These are phyloP conservation scores for Plasmodium vivax DNA, from an alignment of 169 alveolate species.

Conservation along the genomic window DNA sequence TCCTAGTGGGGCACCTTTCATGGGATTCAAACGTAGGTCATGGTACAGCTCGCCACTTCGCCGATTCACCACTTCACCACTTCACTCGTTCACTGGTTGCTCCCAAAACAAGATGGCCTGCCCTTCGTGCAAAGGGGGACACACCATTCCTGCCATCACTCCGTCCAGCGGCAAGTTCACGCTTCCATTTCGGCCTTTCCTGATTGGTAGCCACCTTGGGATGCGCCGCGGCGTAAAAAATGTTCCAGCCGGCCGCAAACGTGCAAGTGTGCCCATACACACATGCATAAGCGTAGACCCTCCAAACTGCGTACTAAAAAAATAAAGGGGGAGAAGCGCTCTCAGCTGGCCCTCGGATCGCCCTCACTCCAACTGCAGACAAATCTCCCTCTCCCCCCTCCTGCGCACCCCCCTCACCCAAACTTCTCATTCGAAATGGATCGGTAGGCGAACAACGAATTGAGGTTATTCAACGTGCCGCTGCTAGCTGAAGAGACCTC, in stretches of 20 bases:
- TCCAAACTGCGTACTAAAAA: background rate
- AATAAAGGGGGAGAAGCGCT: background rate
- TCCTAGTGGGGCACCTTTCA: background rate
- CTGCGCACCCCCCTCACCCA: background rate
- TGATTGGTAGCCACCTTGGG: background rate
- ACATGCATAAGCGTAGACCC: background rate
- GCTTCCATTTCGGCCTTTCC: background rate
- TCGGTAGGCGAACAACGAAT: background rate
- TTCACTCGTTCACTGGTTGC: background rate
- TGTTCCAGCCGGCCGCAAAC: background rate
- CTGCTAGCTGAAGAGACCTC: slow-evolving; percentile 3
- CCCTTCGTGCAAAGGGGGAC: background rate
- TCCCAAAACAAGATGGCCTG: background rate
- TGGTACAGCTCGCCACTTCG: background rate
- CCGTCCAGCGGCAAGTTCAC: background rate
- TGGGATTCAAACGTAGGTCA: background rate
- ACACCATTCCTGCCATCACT: background rate
- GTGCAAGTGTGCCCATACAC: background rate
- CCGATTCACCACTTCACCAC: too few relatives aligned
- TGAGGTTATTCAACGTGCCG: background rate
- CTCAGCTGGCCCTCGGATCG: background rate
- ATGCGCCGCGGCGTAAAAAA: background rate
- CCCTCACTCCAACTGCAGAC: background rate
- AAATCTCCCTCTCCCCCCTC: background rate
- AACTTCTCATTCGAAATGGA: background rate